phyloP scores from a whole-genome alignment of 2,329 filamentous ascomycete genomes.

The Aureobasidium sp. region DNA sequence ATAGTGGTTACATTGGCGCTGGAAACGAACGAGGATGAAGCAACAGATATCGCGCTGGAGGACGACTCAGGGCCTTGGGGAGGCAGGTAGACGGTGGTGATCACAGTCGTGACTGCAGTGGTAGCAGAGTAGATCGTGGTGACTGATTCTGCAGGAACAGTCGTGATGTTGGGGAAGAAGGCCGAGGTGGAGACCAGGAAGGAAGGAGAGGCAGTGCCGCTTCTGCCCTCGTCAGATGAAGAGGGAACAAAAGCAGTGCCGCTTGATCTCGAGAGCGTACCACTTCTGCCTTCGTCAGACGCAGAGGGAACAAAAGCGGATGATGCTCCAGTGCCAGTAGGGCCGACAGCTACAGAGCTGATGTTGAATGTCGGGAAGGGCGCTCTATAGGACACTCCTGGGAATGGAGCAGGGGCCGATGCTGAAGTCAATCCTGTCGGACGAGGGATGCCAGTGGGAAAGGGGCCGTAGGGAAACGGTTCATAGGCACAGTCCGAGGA shows the following conservation, averaged over 20 bases:
- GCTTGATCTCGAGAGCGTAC: neutral
- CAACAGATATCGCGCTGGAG: neutral
- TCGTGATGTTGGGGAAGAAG: neutral
- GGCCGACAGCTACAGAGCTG: neutral
- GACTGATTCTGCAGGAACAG: neutral
- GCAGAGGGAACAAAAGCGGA: slow-evolving; percentile 2
- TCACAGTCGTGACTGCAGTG: slow-evolving; percentile 6
- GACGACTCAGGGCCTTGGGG: neutral
- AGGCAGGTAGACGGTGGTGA: slow-evolving; percentile 3
- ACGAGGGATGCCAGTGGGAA: neutral
- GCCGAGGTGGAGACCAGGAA: neutral
- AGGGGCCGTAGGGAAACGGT: neutral
- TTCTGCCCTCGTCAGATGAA: slow-evolving; percentile 4
- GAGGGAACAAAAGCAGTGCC: neutral
- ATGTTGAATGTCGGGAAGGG: slow-evolving; percentile 4
- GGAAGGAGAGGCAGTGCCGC: neutral
- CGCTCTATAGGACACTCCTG: neutral
- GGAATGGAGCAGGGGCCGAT: neutral
- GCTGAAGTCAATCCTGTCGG: neutral
- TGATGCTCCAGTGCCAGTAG: slow-evolving; percentile 1
- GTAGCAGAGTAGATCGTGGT: slow-evolving; percentile 7
- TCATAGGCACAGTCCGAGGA: slow-evolving; percentile 9
- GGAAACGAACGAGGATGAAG: neutral
- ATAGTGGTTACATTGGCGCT: slow-evolving; percentile 9
- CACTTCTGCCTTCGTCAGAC: slow-evolving; percentile 4